These are phyloP conservation scores for Ensete ventricosum DNA, from an alignment of 176 grass and related monocot species.

Conservation along the genomic window DNA sequence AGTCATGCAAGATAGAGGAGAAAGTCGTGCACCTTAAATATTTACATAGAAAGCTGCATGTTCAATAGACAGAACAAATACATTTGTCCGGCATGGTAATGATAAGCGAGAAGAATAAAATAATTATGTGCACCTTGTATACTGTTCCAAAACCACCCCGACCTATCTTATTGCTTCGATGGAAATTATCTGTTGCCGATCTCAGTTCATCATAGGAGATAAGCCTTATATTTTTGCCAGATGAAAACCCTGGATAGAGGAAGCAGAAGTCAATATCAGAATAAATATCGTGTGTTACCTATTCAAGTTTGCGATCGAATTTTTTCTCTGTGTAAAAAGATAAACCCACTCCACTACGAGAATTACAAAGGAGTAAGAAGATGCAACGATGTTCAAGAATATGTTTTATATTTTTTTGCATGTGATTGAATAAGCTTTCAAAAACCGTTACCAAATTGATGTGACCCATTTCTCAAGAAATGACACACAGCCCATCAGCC, in stretches of 20 bases:
- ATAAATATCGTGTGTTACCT: constrained; percentile 4
- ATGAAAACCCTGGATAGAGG: constrained; percentile 51
- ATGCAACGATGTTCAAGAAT: not conserved
- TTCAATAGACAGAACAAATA: not conserved
- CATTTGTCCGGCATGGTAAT: not conserved
- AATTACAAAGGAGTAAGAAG: not conserved
- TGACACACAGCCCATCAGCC: not conserved
- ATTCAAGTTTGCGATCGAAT: not conserved
- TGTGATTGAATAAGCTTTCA: not conserved
- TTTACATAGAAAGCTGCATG: not conserved
- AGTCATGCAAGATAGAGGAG: not conserved
- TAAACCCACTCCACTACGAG: not conserved
- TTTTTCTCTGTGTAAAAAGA: not conserved
- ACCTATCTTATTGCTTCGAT: constrained; percentile 53
- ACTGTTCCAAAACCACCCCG: constrained; percentile 76
- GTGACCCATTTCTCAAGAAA: not conserved
- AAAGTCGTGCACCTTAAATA: not conserved
- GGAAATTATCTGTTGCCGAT: constrained; percentile 72
- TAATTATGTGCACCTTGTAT: constrained; percentile 54
- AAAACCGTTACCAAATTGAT: not conserved
- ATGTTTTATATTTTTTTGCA: too few relatives aligned
- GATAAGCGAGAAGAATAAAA: not conserved
- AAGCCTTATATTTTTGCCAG: constrained; percentile 66
- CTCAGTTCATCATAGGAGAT: constrained; percentile 69
- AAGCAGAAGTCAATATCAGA: constrained; percentile 3